These are phyloP conservation scores for Plasmodium adleri DNA, from an alignment of 169 alveolate genomes.

Conservation along the genomic window DNA sequence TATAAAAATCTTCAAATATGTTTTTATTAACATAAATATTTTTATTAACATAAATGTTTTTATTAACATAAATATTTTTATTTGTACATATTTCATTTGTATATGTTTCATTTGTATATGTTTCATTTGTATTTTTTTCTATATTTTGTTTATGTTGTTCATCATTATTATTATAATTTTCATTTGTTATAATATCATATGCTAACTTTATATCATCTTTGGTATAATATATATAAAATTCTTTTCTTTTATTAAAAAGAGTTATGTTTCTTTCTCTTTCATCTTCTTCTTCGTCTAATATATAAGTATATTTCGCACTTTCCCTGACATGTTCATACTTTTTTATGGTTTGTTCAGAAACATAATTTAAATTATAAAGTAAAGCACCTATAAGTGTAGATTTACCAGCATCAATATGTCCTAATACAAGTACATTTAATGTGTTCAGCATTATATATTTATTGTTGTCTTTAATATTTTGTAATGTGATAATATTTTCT, in stretches of 20 bases:
- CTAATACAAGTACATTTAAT: constrained; percentile 82
- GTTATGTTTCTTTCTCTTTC: constrained; percentile 85
- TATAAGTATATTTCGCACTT: constrained; percentile 76
- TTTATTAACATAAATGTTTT: constrained; percentile 43
- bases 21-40: constrained; percentile 39
- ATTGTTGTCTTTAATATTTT: constrained; percentile 7
- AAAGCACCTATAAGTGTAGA: constrained; percentile 85
- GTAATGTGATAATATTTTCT: constrained; percentile 8
- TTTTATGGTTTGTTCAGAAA: constrained; percentile 56
- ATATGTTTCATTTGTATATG: neutral
- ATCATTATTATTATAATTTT: neutral
- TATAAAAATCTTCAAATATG: constrained; percentile 26
- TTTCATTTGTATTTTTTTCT: neutral
- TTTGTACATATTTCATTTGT: neutral
- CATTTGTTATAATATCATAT: constrained; percentile 1
- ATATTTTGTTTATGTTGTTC: neutral
- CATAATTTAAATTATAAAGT: constrained; percentile 55
- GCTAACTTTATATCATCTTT: constrained; percentile 31
- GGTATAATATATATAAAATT: constrained; percentile 48
- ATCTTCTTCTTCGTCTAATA: constrained; percentile 85
- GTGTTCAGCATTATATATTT: constrained; percentile 73
- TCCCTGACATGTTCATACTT: constrained; percentile 64
- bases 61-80: constrained; percentile 50
- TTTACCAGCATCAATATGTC: constrained; percentile 86
- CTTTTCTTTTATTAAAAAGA: constrained; percentile 71